Percentiles rank a stretch among this genome's conserved stretches.
Conservation (phyloP, 192 early-diverging fungal species). For the Spizellomyces punctatus region DNA sequence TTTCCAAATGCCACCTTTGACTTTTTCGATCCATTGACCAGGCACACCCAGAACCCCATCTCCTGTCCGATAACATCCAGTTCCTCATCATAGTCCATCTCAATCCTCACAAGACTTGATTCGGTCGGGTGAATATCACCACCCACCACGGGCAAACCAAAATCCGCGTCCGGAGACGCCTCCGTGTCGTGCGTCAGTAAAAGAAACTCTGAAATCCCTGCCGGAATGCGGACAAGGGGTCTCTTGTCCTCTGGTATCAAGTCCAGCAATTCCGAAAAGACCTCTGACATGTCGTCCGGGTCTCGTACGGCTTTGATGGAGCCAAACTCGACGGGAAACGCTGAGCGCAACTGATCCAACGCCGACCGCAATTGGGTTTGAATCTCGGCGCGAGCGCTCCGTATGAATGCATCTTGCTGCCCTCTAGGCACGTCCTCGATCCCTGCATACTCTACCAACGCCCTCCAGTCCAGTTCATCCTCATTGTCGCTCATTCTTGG, state of each 20-base stretch:
- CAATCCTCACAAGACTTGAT: constrained; percentile 11
- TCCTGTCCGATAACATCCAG: neutral
- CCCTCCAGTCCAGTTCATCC: constrained; percentile 13
- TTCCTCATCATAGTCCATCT: constrained; percentile 24
- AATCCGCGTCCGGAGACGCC: neutral
- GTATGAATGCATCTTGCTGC: constrained; percentile 10
- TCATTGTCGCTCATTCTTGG: constrained; percentile 9
- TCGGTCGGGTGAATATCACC: constrained; percentile 1
- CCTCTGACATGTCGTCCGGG: constrained; percentile 9
- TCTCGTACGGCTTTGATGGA: constrained; percentile 11
- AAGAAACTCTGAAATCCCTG: constrained; percentile 14
- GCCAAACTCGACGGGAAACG: constrained; percentile 22
- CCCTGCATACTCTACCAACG: constrained; percentile 2
- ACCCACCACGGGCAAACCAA: constrained; percentile 15
- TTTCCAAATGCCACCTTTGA: constrained; percentile 12
- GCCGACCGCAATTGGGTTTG: constrained; percentile 1
- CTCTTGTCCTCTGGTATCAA: neutral
- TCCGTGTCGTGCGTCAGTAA: constrained; percentile 15
- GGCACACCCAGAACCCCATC: too few relatives aligned
- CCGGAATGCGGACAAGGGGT: constrained; percentile 7
- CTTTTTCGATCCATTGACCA: neutral
- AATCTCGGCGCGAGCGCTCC: constrained; percentile 9
- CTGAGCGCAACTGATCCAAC: neutral
- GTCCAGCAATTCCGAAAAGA: constrained; percentile 7
- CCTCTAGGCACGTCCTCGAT: constrained; percentile 13